Base-by-base conservation (phyloP, 2,329 filamentous ascomycete genomes). In the Ustulina deusta region DNA sequence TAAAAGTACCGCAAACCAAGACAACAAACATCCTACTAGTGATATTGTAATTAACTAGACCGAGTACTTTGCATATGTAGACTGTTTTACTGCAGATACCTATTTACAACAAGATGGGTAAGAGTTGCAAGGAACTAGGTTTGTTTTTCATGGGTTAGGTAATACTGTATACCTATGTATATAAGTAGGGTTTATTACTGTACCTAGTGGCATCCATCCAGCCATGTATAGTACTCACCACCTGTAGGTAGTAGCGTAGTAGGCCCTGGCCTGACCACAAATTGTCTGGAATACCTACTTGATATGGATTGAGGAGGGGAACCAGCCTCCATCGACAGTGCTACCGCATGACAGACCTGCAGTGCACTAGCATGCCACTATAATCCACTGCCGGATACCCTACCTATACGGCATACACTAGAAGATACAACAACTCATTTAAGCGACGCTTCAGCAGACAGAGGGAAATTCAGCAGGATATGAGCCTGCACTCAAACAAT, bases 101-200 rank as follows among this genome's bases (percentile, higher is more conserved):
- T 44, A 44, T 15, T 36, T 40, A 25, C 44, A 7, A 27, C 17
- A 2, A 22, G 25, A 25, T 7, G n/a, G 7, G 40, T n/a, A 9
- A 20, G 17, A 20, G 27, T 13, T 51, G 48, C 48, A 51, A 51
- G 48, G 48, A 32, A 51, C 48, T 32, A 9, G 48, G 48, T 25
- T 51, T n/a, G 48, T 17, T 29, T 1, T 51, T n/a, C 48, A 51
- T 51, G 48, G 48, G 48, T 51, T 51, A 51, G 48, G 48, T 51
- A 7, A 51, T n/a, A 6, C 25, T 27, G 9, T 22, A n/a, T n/a
- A n/a, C n/a, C n/a, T n/a, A n/a, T n/a, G n/a, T n/a, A n/a, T n/a
- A n/a, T n/a, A n/a, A n/a, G n/a, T 22, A 20, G 42, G 38, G 15
- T 40, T 40, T 40, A 40, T 40, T 40, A 40, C 11, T 15, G 11